Conservation (phyloP, 2,329 filamentous ascomycete genomes). For the Paecilomyces niveus region DNA sequence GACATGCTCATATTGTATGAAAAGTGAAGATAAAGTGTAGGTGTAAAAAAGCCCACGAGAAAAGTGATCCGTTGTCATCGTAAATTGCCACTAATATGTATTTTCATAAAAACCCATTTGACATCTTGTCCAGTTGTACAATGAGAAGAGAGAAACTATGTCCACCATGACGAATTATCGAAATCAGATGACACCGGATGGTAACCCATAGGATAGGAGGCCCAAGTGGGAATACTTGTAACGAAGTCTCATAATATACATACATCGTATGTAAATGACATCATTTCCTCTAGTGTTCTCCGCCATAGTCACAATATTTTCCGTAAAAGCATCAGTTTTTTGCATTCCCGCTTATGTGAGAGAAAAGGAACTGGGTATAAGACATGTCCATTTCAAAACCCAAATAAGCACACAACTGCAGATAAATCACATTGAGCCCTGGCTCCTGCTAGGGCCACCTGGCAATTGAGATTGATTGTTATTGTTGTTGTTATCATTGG, state of each 20-base stretch:
- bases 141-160: neutral
- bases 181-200: neutral
- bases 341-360: neutral
- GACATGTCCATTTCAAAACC: neutral
- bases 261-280: neutral
- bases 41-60: neutral
- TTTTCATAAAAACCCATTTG: neutral
- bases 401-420: neutral
- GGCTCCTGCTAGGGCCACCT: constrained; percentile 6
- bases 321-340: neutral
- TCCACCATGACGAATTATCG: neutral
- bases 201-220: neutral
- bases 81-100: neutral
- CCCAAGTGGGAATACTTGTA: neutral
- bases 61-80: neutral
- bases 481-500: neutral
- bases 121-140: neutral
- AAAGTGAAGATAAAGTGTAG: too few species aligned
- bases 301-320: neutral
- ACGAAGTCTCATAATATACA: neutral
- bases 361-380: neutral
- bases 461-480: constrained; percentile 1
- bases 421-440: constrained; percentile 6
- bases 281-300: neutral
- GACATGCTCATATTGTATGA: too few species aligned